Conservation (phyloP, 768 basidiomycete species). For the Psilocybe subaeruginosa region DNA sequence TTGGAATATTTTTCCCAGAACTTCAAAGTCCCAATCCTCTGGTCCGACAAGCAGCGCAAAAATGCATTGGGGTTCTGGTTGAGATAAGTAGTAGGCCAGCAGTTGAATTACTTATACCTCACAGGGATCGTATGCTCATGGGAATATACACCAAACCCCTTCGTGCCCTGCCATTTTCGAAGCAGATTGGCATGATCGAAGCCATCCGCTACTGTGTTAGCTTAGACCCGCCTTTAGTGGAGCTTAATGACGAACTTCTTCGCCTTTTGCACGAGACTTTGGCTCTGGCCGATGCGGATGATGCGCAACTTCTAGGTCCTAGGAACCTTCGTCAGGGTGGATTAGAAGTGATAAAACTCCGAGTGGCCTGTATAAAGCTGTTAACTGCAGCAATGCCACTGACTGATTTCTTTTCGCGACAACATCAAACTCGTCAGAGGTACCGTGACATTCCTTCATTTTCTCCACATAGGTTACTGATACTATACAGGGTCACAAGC, state of each 20-base stretch:
- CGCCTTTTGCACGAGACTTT: constrained; percentile 92
- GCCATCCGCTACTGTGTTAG: constrained; percentile 93
- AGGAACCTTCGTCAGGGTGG: constrained; percentile 76
- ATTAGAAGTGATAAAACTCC: constrained; percentile 83
- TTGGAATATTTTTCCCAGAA: constrained; percentile 87
- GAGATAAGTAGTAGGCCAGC: constrained; percentile 71
- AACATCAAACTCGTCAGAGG: constrained; percentile 85
- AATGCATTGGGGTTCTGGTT: constrained; percentile 78
- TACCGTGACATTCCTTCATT: constrained; percentile 30
- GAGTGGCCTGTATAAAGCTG: constrained; percentile 92
- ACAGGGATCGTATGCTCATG: constrained; percentile 86
- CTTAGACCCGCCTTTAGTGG: constrained; percentile 86
- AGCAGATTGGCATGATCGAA: constrained; percentile 98
- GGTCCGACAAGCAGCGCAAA: constrained; percentile 84
- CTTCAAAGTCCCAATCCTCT: constrained; percentile 84
- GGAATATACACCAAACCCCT: constrained; percentile 97
- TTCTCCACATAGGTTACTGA: background rate
- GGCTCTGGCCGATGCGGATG: constrained; percentile 95
- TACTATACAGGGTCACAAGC: constrained; percentile 72
- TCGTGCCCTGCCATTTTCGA: constrained; percentile 89
- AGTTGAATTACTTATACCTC: constrained; percentile 78
- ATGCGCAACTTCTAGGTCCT: constrained; percentile 77
- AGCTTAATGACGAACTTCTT: constrained; percentile 90
- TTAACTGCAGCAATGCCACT: constrained; percentile 94
- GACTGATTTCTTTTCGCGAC: constrained; percentile 90